Percentiles rank a stretch among this genome's conserved stretches.
Evolutionary conservation across 441 rosid species (phyloP).

Genomic region (Erodium moschatum): DNA sequence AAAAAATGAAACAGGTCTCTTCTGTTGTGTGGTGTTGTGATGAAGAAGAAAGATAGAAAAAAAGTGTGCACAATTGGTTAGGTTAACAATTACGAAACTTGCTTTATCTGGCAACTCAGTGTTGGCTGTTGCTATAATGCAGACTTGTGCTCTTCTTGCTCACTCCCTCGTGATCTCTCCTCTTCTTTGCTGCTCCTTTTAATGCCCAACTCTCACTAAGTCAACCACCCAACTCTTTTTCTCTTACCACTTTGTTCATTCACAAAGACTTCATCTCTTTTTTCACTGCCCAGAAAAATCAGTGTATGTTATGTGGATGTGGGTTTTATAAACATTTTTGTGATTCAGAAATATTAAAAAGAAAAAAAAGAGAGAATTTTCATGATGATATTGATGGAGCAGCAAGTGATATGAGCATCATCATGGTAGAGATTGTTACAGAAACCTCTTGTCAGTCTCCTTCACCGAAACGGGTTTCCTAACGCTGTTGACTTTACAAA

Average conservation of each 20-base stretch:
- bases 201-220: background rate
- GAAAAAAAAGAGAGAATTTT: background rate
- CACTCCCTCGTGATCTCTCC: background rate
- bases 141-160: conserved; percentile 1
- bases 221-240: conserved; percentile 2
- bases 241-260: no score
- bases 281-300: no score
- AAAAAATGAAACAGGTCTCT: background rate
- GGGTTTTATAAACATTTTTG: background rate
- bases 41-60: no score
- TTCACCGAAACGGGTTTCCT: conserved; percentile 6
- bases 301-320: background rate
- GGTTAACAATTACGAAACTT: background rate
- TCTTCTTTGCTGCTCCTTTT: background rate
- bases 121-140: background rate
- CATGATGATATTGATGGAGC: background rate
- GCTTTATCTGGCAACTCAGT: background rate
- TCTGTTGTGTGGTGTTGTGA: background rate
- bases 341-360: background rate
- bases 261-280: no score
- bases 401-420: background rate
- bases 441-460: background rate
- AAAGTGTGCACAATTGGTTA: conserved; percentile 5
- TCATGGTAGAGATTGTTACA: background rate
- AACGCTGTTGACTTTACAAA: conserved; percentile 7